Percentiles rank a stretch among this genome's conserved stretches.
These are phyloP conservation scores for Thinopyrum obtusiflorum DNA, from an alignment of 202 grass and related monocot species.

Conservation along the genomic window DNA sequence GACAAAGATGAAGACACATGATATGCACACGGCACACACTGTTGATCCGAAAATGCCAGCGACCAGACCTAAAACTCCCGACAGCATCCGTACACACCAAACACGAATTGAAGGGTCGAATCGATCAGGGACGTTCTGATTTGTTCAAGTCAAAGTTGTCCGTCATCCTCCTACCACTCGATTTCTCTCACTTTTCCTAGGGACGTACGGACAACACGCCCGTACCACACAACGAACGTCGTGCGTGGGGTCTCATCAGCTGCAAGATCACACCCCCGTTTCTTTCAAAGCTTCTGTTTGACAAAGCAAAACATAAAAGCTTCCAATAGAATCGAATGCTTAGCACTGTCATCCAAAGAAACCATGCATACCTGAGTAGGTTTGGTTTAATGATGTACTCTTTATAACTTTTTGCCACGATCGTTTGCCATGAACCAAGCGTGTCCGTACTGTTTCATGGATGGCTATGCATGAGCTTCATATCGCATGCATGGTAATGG, in stretches of 20 bases:
- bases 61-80: background rate
- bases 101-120: background rate
- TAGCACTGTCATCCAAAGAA: background rate
- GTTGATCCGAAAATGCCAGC: background rate
- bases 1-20: background rate
- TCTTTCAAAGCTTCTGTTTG: conserved; percentile 18
- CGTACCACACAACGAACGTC: background rate
- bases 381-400: background rate
- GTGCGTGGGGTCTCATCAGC: background rate
- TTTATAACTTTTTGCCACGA: background rate
- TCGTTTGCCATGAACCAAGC: background rate
- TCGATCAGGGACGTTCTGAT: background rate
- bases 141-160: background rate
- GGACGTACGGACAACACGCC: background rate
- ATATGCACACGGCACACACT: conserved; percentile 1
- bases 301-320: background rate
- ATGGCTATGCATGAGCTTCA: background rate
- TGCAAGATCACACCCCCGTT: background rate
- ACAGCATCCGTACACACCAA: background rate
- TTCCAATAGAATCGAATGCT: conserved; percentile 30
- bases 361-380: background rate
- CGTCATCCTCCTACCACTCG: background rate
- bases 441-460: background rate
- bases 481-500: background rate
- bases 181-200: background rate